Base-by-base conservation (phyloP, 2,329 filamentous ascomycete species). In the Talaromyces sp. region DNA sequence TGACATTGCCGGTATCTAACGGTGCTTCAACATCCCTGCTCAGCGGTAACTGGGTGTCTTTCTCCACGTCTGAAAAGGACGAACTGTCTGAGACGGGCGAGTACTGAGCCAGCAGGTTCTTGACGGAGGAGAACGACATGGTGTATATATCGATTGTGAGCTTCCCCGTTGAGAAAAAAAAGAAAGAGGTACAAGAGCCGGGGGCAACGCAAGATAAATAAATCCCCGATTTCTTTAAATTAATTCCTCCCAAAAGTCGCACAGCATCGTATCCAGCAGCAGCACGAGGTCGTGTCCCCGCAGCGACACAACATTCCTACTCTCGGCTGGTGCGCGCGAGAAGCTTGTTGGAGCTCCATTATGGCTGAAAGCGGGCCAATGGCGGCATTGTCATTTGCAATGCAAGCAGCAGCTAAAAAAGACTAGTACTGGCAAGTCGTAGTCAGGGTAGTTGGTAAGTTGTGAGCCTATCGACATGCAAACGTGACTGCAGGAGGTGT, bases 81-180 rank as follows among this genome's bases (percentile, higher is more conserved):
- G 50, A 14, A 40, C 51, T 57, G 16, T 62, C 61, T 5, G 60
- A 62, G 40, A 64, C 14, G 27, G 54, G 63, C n/a, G 61, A 55
- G 60, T 64, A 64, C 47, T 62, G 63, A 7, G 60, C 28, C 30
- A 64, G 47, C 23, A 62, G 55, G 50, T 54, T 57, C 51, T 64
- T 64, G 57, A 64, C 50, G 12, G 60, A 56, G 12, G 59, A 62
- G 54, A 64, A 56, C 30, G 60, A 62, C 63, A 64, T 64, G 56
- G 8, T 62, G 23, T 23, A 23, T 23, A 23, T 23, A 23, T 23
- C 23, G 23, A 23, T 23, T 23, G 23, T 23, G 23, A 23, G 23
- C 23, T 23, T 23, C 23, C 23, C 23, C 23, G 1, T 23, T 23
- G 23, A 16, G 34, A 10, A 7, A 23, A 34, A 9, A 56, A 18